These are phyloP conservation scores for Acaromyces ingoldii DNA, from an alignment of 1,284 basidiomycete species.

Conservation along the genomic window DNA sequence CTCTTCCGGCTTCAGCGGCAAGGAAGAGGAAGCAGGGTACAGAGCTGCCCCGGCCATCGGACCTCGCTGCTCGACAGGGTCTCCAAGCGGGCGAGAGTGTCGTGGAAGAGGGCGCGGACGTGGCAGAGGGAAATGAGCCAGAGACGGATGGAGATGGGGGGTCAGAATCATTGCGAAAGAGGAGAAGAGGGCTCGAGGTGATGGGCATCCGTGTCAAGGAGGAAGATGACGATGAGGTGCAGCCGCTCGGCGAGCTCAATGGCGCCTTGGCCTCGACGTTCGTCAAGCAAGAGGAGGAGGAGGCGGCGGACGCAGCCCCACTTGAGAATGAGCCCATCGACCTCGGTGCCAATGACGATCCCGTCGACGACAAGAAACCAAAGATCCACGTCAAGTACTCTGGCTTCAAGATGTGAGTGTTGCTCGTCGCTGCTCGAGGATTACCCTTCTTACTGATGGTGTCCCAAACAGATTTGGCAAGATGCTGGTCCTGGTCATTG, in stretches of 20 bases:
- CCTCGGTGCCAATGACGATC: background rate
- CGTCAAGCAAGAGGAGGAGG: background rate
- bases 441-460: too few species aligned
- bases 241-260: too few species aligned
- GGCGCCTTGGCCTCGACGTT: background rate
- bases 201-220: constrained; percentile 1
- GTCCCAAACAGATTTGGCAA: too few species aligned
- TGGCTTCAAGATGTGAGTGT: constrained; percentile 1
- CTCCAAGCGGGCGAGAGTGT: constrained; percentile 1
- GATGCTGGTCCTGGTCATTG: background rate
- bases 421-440: too few species aligned
- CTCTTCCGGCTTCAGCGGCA: background rate
- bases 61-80: background rate
- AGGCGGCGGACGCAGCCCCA: background rate
- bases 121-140: background rate
- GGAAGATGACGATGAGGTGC: too few species aligned
- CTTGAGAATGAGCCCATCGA: background rate
- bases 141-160: background rate
- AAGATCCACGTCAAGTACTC: background rate
- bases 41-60: background rate
- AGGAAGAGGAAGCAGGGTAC: background rate
- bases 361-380: constrained; percentile 6
- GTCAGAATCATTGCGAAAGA: too few species aligned
- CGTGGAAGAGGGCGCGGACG: background rate
- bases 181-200: background rate